A percentile compares a stretch with the other conserved stretches of the same genome.
These are phyloP conservation scores for Diospyros kaki DNA, from an alignment of 148 eudicot genomes.

Conservation along the genomic window DNA sequence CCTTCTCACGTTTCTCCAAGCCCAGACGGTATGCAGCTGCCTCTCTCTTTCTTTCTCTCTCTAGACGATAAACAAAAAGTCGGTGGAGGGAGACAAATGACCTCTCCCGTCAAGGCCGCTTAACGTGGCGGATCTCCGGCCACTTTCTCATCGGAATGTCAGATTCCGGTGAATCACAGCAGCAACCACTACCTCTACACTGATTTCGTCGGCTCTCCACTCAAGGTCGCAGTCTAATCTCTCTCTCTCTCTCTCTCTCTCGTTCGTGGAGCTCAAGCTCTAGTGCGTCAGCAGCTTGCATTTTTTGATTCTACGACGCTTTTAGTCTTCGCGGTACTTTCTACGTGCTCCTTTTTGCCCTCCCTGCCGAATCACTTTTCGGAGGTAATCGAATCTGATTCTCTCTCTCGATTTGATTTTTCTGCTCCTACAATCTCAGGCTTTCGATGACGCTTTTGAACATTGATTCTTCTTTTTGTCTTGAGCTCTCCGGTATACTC, in stretches of 20 bases:
- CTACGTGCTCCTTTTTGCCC: constrained; percentile 1
- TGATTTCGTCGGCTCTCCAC: background rate
- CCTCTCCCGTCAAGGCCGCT: constrained; percentile 6
- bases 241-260: constrained; percentile 9
- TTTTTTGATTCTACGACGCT: background rate
- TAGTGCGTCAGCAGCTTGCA: constrained; percentile 1
- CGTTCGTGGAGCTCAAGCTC: background rate
- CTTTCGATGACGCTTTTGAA: constrained; percentile 1
- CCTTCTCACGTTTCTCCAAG: too few relatives aligned
- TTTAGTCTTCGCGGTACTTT: constrained; percentile 3
- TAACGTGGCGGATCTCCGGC: constrained; percentile 30
- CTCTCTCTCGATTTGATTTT: constrained; percentile 12
- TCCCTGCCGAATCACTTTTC: constrained; percentile 23
- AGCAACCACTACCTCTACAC: background rate
- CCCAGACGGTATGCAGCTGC: too few relatives aligned
- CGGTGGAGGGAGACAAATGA: constrained; percentile 13
- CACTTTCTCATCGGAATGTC: constrained; percentile 18
- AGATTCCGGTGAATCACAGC: constrained; percentile 8
- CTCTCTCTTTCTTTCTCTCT: too few relatives aligned
- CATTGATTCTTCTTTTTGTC: background rate
- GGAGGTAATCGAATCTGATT: constrained; percentile 16
- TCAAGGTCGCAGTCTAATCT: background rate
- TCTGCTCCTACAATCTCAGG: background rate
- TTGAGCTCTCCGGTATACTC: background rate
- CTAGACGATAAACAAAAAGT: background rate